Conservation (phyloP, 257 asterid species). For the Jasminum sambac region DNA sequence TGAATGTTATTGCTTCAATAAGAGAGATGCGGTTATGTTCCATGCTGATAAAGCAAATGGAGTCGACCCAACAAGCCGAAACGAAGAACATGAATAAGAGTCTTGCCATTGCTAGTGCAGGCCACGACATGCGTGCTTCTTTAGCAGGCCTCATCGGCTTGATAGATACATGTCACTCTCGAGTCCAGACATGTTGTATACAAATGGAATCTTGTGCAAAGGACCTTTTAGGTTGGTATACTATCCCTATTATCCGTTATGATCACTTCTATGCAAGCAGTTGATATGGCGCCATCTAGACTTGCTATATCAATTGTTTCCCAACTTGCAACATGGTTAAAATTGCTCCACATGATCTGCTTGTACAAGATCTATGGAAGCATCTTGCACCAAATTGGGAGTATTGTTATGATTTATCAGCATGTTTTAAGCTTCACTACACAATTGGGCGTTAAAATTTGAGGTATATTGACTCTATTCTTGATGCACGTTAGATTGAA, state of each 20-base stretch:
- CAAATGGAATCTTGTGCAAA: slow-evolving; percentile 47
- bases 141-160: slow-evolving; percentile 62
- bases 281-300: no score
- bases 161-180: slow-evolving; percentile 39
- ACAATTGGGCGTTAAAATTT: neutral
- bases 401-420: no score
- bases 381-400: no score
- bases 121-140: slow-evolving; percentile 75
- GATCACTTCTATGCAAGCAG: neutral
- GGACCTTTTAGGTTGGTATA: slow-evolving; percentile 53
- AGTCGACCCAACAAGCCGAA: slow-evolving; percentile 73
- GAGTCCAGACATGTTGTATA: slow-evolving; percentile 35
- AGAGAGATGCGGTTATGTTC: slow-evolving; percentile 55
- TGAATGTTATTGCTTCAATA: slow-evolving; percentile 36
- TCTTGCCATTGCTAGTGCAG: slow-evolving; percentile 70
- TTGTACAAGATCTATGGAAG: no score
- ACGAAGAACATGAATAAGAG: slow-evolving; percentile 66
- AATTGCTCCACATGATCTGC: no score
- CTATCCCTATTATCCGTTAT: neutral
- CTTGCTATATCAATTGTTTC: no score
- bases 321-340: no score
- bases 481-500: slow-evolving; percentile 68
- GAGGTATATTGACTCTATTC: slow-evolving; percentile 66
- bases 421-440: no score
- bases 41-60: slow-evolving; percentile 64